Conservation (phyloP, 2,329 filamentous ascomycete genomes). For the Leptosphaerulina australis region DNA sequence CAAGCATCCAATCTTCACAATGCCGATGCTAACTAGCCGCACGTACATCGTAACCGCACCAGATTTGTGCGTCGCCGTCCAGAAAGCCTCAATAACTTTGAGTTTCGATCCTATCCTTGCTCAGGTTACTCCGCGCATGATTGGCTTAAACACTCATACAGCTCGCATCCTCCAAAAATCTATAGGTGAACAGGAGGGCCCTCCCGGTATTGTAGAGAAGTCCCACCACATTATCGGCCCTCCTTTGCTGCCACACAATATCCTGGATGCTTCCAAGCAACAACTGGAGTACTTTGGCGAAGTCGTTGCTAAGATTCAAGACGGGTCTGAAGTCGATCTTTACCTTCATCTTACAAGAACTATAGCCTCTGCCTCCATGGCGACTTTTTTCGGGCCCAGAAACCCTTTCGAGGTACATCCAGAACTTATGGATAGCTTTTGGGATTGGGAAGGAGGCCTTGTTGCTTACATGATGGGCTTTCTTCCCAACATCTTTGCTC, state of each 20-base stretch:
- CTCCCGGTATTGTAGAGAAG: conserved; percentile 35
- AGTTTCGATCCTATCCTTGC: conserved; percentile 53
- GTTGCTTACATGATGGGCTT: conserved; percentile 39
- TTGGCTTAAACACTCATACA: conserved; percentile 43
- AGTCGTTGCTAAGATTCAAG: conserved; percentile 22
- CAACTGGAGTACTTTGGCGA: conserved; percentile 47
- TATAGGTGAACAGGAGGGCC: conserved; percentile 34
- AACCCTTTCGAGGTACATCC: conserved; percentile 51
- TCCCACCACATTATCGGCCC: conserved; percentile 46
- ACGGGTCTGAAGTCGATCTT: conserved; percentile 44
- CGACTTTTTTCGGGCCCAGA: conserved; percentile 52
- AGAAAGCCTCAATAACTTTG: conserved; percentile 50
- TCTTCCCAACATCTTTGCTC: conserved; percentile 47
- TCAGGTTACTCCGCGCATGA: conserved; percentile 48
- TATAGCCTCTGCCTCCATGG: conserved; percentile 47
- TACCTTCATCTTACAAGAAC: conserved; percentile 43
- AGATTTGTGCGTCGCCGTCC: conserved; percentile 47
- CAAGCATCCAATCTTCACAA: conserved; percentile 49
- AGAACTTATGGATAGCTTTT: conserved; percentile 49
- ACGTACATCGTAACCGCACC: conserved; percentile 56
- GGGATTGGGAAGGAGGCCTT: conserved; percentile 51
- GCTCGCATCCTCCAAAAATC: conserved; percentile 38
- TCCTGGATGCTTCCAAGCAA: conserved; percentile 44
- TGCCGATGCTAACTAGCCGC: conserved; percentile 54
- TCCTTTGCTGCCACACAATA: conserved; percentile 39